Evolutionary conservation across 257 asterid genomes (phyloP), one percentile per base, ranked within the genome.

Genomic region (Plantago major): DNA sequence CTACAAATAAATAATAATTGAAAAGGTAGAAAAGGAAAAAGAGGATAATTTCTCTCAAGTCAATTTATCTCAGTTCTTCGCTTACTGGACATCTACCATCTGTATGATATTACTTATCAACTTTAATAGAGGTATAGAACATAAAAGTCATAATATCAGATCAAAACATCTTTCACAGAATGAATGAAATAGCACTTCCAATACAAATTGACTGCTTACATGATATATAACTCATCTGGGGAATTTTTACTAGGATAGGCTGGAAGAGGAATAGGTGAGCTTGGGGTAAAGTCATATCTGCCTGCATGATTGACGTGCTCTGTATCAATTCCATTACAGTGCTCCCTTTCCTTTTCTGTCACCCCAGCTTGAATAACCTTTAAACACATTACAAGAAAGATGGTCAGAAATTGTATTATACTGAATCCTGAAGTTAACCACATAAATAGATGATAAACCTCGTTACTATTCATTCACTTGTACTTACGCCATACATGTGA

Each of bases 221-320:
- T 76, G 63, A 75, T 79, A 66, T 73, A 87, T 18, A 79, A 60
- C 44, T 80, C 95, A 19, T 68, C 84, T 14, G 37, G 60, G 11
- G 65, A 63, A 18, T 55, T 68, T 50, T 42, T 57, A 28, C 52
- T 65, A 49, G 71, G 18, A 54, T 54, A 38, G 40, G 63, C 49
- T 40, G 82, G 82, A 73, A 78, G 67, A 68, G 84, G 86, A 74
- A 82, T 73, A 33, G 88, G 89, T 33, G 79, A 69, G 78, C 83
- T 84, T 55, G 73, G 61, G 51, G 76, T n/a, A 46, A 49, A 42
- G 33, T 42, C 71, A 48, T 17, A 28, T 68, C 67, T 46, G 60
- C 58, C 67, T 55, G 14, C 49, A 40, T 7, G 10, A 18, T 56
- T 45, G 40, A 13, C 37, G 11, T 68, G 65, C 58, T 54, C 74